Evolutionary conservation across 352 stramenopile species (phyloP), one percentile per base, ranked within the genome.

Genomic region (Globisporangium ultimum): DNA sequence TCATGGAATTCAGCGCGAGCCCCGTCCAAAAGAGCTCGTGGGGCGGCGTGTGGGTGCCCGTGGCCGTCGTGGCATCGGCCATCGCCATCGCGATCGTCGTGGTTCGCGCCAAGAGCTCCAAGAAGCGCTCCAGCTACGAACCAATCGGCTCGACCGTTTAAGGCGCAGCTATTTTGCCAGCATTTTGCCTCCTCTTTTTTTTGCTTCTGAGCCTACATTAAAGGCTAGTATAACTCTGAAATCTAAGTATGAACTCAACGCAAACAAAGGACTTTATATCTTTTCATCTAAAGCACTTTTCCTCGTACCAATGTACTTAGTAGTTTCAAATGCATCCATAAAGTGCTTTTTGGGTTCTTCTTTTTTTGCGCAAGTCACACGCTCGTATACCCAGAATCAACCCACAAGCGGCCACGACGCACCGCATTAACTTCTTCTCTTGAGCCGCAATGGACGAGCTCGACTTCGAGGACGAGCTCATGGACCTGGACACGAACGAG

Each of bases 401-500:
- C 5, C 24, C n/a, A n/a, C n/a, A n/a, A n/a, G n/a, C n/a, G n/a
- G n/a, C n/a, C n/a, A n/a, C n/a, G n/a, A n/a, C n/a, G n/a, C n/a
- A n/a, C n/a, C n/a, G n/a, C n/a, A n/a, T n/a, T n/a, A n/a, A n/a
- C n/a, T n/a, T n/a, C n/a, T n/a, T 45, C 13, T 45, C 1, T 10
- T n/a, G 17, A 45, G 10, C 13, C 7, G 40, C 3, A 1, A 45
- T 45, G 40, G 7, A n/a, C 40, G 40, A 45, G 60, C 47, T 52
- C 48, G 75, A 88, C 55, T 61, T 89, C 32, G 79, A 89, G 48
- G 70, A 62, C 17, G 76, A 89, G 65, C 63, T 89, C 42, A 87
- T 89, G 79, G 74, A 87, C 47, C 62, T 89, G 51, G 68, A 58
- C 20, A 79, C 60, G 51, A 89, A 87, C 55, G 79, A 89, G 66